Percentiles rank a stretch among this genome's conserved stretches.
Evolutionary conservation across 2,329 filamentous ascomycete species (phyloP).

Genomic region (Phyllosticta citriasiana): DNA sequence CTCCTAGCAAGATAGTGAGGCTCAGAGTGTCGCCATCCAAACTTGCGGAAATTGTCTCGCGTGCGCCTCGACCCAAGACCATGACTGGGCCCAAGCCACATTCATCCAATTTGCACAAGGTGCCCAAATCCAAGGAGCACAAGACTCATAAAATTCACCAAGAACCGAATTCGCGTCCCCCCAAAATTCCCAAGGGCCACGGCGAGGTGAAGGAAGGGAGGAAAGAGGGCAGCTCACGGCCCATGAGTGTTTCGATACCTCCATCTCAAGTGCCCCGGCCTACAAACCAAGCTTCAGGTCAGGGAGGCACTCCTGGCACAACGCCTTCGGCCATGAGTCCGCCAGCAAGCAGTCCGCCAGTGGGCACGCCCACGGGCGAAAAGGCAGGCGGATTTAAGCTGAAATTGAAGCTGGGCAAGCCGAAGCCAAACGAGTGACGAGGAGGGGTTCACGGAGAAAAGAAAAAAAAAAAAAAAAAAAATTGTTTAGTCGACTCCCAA

Average conservation of each 20-base stretch:
- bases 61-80: background rate
- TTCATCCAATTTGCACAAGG: background rate
- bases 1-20: constrained; percentile 3
- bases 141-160: background rate
- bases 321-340: background rate
- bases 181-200: background rate
- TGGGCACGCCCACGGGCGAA: background rate
- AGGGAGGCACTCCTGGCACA: background rate
- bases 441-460: background rate
- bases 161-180: background rate
- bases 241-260: background rate
- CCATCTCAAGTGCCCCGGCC: background rate
- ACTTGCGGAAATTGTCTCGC: background rate
- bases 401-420: constrained; percentile 6
- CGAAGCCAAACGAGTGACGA: constrained; percentile 2
- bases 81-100: background rate
- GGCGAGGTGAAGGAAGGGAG: background rate
- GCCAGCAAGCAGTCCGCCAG: constrained; percentile 5
- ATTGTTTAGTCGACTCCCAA: background rate
- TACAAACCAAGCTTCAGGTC: background rate
- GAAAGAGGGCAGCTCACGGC: background rate
- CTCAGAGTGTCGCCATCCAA: constrained; percentile 1
- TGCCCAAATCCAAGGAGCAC: background rate
- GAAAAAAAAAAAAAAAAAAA: background rate
- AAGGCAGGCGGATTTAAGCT: constrained; percentile 1